These are phyloP conservation scores for Scenedesmus sp. DNA, from an alignment of 163 green algal species.

Conservation along the genomic window DNA sequence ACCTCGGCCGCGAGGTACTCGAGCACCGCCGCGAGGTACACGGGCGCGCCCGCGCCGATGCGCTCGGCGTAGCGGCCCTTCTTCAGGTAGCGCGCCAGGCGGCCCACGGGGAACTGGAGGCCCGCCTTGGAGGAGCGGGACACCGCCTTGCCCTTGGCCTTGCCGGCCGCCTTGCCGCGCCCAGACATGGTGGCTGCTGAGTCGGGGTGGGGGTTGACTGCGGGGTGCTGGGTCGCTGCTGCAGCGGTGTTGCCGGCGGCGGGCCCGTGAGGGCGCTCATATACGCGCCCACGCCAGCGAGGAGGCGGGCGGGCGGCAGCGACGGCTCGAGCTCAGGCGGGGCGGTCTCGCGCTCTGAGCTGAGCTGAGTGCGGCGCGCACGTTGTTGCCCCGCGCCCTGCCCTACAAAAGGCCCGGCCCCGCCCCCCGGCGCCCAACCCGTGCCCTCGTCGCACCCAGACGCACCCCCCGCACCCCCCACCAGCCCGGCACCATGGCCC, in stretches of 20 bases:
- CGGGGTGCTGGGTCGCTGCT: neutral
- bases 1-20: slow-evolving; percentile 96
- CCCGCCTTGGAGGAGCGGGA: slow-evolving; percentile 89
- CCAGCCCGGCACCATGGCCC: slow-evolving; percentile 45
- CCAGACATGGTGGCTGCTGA: slow-evolving; percentile 45
- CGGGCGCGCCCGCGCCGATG: slow-evolving; percentile 77
- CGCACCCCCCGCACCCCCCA: no score
- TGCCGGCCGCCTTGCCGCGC: slow-evolving; percentile 52
- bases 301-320: neutral
- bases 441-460: no score
- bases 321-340: neutral
- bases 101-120: slow-evolving; percentile 95
- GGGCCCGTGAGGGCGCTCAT: neutral
- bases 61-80: slow-evolving; percentile 91
- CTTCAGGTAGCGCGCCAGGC: slow-evolving; percentile 93
- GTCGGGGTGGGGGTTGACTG: neutral
- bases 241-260: neutral
- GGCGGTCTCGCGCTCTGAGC: neutral
- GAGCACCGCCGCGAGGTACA: slow-evolving; percentile 92
- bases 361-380: neutral
- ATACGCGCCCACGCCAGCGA: neutral
- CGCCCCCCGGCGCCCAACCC: no score
- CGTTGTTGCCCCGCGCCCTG: no score
- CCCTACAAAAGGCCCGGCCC: no score
- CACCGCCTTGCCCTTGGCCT: slow-evolving; percentile 83